A percentile compares a stretch with the other conserved stretches of the same genome.
phyloP scores from a whole-genome alignment of 768 basidiomycete species.

The Lactifluus piperatus region DNA sequence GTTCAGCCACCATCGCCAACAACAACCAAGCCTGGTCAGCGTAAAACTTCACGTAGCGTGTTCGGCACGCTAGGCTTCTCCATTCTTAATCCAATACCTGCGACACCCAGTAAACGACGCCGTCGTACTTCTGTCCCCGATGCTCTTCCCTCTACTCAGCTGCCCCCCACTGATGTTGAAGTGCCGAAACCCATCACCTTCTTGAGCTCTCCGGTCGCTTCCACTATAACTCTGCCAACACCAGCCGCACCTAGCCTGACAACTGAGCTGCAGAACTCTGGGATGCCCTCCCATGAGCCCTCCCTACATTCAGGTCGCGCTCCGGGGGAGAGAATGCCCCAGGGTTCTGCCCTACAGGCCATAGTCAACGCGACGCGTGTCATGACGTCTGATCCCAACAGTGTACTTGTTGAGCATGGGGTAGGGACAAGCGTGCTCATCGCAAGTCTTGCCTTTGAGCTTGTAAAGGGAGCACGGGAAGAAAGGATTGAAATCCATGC shows the following conservation, averaged over 20 bases:
- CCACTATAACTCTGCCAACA: constrained; percentile 6
- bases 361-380: constrained; percentile 78
- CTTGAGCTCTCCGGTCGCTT: constrained; percentile 10
- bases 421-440: constrained; percentile 54
- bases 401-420: constrained; percentile 66
- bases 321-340: constrained; percentile 29
- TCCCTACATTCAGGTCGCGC: constrained; percentile 13
- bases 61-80: constrained; percentile 68
- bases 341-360: constrained; percentile 63
- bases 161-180: neutral
- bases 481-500: constrained; percentile 43
- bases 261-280: constrained; percentile 15
- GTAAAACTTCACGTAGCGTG: constrained; percentile 51
- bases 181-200: neutral
- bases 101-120: constrained; percentile 16
- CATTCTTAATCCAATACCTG: constrained; percentile 41
- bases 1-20: constrained; percentile 15
- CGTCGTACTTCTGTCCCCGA: constrained; percentile 10
- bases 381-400: constrained; percentile 73
- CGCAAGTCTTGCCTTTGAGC: constrained; percentile 51
- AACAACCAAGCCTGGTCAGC: constrained; percentile 23
- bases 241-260: constrained; percentile 14
- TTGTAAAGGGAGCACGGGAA: constrained; percentile 62
- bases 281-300: constrained; percentile 12
- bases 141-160: neutral